phyloP scores from a whole-genome alignment of 2,329 filamentous ascomycete species.

The Paraphoma sp. region DNA sequence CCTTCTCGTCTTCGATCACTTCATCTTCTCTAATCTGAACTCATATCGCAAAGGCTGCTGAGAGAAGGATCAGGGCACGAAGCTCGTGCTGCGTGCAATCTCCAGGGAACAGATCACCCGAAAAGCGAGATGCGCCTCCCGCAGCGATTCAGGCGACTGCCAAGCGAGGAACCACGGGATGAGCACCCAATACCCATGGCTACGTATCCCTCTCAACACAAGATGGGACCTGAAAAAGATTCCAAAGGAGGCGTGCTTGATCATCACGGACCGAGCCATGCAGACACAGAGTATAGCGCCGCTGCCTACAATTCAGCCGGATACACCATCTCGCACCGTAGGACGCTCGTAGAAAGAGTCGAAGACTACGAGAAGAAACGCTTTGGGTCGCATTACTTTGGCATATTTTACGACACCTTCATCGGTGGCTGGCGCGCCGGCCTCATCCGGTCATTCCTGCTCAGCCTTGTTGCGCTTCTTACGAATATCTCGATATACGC shows the following conservation, averaged over 20 bases:
- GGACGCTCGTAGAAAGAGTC: slow-evolving; percentile 11
- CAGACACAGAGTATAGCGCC: neutral
- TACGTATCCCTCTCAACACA: neutral
- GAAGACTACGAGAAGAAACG: slow-evolving; percentile 7
- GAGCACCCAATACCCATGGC: neutral
- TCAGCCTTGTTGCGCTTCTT: slow-evolving; percentile 15
- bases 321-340: slow-evolving; percentile 8
- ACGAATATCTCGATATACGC: slow-evolving; percentile 15
- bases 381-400: slow-evolving; percentile 10
- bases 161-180: neutral
- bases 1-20: neutral
- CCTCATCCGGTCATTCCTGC: slow-evolving; percentile 16
- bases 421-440: slow-evolving; percentile 22
- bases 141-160: neutral
- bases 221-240: neutral
- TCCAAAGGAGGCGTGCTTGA: neutral
- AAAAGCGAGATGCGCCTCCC: neutral
- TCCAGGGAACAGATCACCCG: neutral
- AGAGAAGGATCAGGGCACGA: neutral
- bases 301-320: neutral
- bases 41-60: neutral
- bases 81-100: neutral
- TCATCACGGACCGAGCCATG: neutral
- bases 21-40: neutral
- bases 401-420: slow-evolving; percentile 13